Evolutionary conservation across 2,329 filamentous ascomycete genomes (phyloP).

Genomic region (Pseudogymnoascus verrucosus): DNA sequence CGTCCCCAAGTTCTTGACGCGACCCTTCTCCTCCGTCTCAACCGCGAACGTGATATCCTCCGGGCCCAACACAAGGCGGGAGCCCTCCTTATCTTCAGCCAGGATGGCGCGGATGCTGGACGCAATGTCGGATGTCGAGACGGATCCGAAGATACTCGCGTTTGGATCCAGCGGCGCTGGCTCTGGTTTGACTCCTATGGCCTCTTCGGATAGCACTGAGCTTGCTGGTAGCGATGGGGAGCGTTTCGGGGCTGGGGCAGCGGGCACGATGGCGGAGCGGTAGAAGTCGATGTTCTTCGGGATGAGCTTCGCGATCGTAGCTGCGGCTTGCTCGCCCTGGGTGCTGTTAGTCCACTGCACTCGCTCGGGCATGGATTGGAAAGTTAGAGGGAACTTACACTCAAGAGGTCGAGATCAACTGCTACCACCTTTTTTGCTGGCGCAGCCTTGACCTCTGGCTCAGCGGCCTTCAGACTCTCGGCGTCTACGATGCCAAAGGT

Average conservation of each 20-base stretch:
- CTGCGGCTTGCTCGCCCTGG: conserved; percentile 21
- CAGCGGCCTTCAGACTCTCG: neutral
- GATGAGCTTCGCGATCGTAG: conserved; percentile 20
- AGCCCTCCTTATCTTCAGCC: conserved; percentile 42
- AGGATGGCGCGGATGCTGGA: conserved; percentile 39
- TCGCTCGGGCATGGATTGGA: neutral
- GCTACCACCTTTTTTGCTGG: conserved; percentile 2
- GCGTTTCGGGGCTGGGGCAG: conserved; percentile 30
- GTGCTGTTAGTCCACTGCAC: neutral
- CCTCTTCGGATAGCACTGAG: conserved; percentile 24
- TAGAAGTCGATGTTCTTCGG: conserved; percentile 25
- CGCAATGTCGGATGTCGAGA: conserved; percentile 45
- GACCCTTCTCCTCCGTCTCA: conserved; percentile 30
- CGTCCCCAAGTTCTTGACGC: conserved; percentile 44
- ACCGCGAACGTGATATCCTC: conserved; percentile 43
- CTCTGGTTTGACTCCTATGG: conserved; percentile 29
- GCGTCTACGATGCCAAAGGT: conserved; percentile 27
- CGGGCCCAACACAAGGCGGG: conserved; percentile 39
- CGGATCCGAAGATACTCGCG: conserved; percentile 40
- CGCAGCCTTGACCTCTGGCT: neutral
- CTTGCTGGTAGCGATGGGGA: conserved; percentile 23
- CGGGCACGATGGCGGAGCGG: conserved; percentile 22
- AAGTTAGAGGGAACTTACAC: conserved; percentile 16
- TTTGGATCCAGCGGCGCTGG: conserved; percentile 20
- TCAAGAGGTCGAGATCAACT: conserved; percentile 20